A percentile compares a stretch with the other conserved stretches of the same genome.
Evolutionary conservation across 306 rosid species (phyloP).

Genomic region (Dalbergia cultrata): DNA sequence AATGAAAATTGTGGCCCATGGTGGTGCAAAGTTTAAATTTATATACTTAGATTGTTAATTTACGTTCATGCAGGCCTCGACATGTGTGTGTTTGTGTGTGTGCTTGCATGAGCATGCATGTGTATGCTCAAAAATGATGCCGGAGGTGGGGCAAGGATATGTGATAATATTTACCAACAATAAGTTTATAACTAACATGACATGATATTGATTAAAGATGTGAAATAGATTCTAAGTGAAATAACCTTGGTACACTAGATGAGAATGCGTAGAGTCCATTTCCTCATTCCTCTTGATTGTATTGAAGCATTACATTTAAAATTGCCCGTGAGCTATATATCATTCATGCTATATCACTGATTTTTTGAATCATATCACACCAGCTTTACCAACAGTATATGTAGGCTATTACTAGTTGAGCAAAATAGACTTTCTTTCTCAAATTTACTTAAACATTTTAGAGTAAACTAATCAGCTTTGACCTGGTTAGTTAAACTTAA

Average conservation of each 20-base stretch:
- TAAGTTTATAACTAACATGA: not conserved
- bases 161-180: not conserved
- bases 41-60: conserved; percentile 50
- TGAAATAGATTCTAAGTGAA: conserved; percentile 23
- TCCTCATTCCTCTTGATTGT: conserved; percentile 9
- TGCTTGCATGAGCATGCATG: not conserved
- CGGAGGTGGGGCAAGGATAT: not conserved
- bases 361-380: too few relatives aligned
- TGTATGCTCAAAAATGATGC: not conserved
- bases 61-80: conserved; percentile 82
- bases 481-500: too few relatives aligned
- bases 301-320: not conserved
- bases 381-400: too few relatives aligned
- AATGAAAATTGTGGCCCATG: conserved; percentile 41
- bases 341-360: too few relatives aligned
- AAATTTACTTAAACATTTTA: too few relatives aligned
- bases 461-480: too few relatives aligned
- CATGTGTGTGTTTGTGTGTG: conserved; percentile 9
- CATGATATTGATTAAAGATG: not conserved
- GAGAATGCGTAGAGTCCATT: not conserved
- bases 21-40: conserved; percentile 40
- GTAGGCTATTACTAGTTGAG: too few relatives aligned
- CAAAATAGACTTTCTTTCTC: too few relatives aligned
- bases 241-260: conserved; percentile 13
- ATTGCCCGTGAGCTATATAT: too few relatives aligned